Conservation (phyloP, 345 rosid genomes). For the Acer negundo region DNA sequence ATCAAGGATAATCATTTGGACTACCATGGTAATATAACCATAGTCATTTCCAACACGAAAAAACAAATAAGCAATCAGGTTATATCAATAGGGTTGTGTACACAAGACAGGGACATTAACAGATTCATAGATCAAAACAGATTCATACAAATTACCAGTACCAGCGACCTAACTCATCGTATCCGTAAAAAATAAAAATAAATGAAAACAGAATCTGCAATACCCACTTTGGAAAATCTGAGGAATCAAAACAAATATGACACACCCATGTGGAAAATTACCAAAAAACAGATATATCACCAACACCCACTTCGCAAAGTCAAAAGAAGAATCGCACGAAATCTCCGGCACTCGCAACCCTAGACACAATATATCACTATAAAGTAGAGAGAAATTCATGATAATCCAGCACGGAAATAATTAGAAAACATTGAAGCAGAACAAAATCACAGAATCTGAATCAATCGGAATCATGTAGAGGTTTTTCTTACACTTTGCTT, state of each 20-base stretch:
- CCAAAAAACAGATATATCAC: conserved; percentile 10
- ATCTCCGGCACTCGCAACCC: neutral
- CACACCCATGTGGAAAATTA: conserved; percentile 7
- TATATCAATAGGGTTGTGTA: neutral
- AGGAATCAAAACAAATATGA: neutral
- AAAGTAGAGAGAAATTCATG: neutral
- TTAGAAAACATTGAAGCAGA: neutral
- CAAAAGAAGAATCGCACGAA: neutral
- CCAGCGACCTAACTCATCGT: neutral
- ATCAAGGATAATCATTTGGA: neutral
- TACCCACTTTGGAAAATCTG: no score
- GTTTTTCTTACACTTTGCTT: neutral
- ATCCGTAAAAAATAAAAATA: neutral
- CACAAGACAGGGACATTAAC: neutral
- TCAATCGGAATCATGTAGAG: neutral
- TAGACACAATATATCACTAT: neutral
- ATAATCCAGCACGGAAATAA: neutral
- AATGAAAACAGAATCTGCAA: no score
- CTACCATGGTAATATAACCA: neutral
- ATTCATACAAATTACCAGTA: neutral
- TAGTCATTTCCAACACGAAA: neutral
- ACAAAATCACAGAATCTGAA: neutral
- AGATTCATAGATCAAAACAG: neutral
- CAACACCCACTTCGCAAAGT: conserved; percentile 13
- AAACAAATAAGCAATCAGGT: neutral